phyloP scores from a whole-genome alignment of 768 basidiomycete species.

The Boletus edulis region DNA sequence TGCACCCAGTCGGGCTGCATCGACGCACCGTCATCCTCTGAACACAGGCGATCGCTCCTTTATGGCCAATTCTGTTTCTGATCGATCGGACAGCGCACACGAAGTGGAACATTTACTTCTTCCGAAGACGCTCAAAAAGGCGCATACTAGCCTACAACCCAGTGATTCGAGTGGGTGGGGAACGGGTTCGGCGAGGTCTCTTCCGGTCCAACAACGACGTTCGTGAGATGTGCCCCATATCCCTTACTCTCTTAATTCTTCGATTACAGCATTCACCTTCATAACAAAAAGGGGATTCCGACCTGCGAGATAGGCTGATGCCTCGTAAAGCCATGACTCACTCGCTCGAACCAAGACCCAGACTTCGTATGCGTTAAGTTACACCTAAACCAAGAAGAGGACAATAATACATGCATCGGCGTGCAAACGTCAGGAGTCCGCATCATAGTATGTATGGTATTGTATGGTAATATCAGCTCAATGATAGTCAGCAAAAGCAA shows the following conservation, averaged over 20 bases:
- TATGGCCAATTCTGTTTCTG: constrained; percentile 46
- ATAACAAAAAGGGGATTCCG: constrained; percentile 45
- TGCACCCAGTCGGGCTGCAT: constrained; percentile 19
- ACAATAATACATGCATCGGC: constrained; percentile 24
- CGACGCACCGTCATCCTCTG: constrained; percentile 44
- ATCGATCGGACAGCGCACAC: constrained; percentile 63
- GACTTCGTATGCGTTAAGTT: constrained; percentile 14
- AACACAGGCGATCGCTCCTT: constrained; percentile 40
- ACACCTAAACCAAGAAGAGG: constrained; percentile 11
- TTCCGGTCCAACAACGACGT: constrained; percentile 28
- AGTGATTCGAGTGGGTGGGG: constrained; percentile 37
- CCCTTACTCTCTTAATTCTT: not conserved
- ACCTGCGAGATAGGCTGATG: constrained; percentile 34
- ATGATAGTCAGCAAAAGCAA: constrained; percentile 9
- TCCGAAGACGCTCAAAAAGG: constrained; percentile 22
- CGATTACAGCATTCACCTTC: constrained; percentile 42
- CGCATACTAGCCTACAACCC: constrained; percentile 16
- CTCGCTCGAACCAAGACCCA: not conserved
- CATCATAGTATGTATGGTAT: constrained; percentile 10
- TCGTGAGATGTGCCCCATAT: constrained; percentile 4
- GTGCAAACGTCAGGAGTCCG: constrained; percentile 4
- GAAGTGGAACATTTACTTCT: constrained; percentile 71
- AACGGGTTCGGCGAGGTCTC: constrained; percentile 23
- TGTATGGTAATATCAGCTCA: constrained; percentile 12
- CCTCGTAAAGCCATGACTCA: not conserved